phyloP scores from a whole-genome alignment of 768 basidiomycete species.

The Candolleomyces eurysporus region DNA sequence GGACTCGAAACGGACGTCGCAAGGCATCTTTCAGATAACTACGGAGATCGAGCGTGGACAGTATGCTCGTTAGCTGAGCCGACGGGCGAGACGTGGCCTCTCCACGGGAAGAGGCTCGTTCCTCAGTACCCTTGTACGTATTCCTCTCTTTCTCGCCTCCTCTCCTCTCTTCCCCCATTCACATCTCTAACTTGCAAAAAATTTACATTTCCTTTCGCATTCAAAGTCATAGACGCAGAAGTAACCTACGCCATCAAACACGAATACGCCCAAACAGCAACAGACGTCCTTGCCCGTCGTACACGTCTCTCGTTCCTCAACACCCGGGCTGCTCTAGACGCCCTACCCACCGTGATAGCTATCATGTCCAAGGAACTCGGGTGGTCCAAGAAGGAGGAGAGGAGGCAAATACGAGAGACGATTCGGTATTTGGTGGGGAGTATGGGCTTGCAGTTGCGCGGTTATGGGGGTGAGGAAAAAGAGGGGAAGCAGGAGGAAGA shows the following conservation, averaged over 20 bases:
- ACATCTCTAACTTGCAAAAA: neutral
- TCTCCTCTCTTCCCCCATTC: neutral
- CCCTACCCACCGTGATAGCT: constrained; percentile 84
- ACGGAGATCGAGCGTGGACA: constrained; percentile 96
- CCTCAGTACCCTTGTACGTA: constrained; percentile 72
- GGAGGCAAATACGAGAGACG: constrained; percentile 55
- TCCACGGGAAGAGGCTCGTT: constrained; percentile 74
- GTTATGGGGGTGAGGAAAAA: constrained; percentile 20
- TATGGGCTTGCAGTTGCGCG: constrained; percentile 71
- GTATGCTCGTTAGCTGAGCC: constrained; percentile 79
- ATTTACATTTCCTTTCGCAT: no score
- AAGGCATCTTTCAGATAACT: constrained; percentile 88
- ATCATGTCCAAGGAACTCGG: constrained; percentile 86
- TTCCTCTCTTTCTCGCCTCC: no score
- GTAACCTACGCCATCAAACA: constrained; percentile 83
- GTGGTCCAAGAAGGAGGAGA: constrained; percentile 65
- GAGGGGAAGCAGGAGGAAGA: constrained; percentile 25
- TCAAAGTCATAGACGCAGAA: constrained; percentile 94
- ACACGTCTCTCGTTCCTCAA: constrained; percentile 93
- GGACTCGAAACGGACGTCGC: constrained; percentile 91
- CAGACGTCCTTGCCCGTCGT: constrained; percentile 90
- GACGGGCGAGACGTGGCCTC: constrained; percentile 80
- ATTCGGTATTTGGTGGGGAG: constrained; percentile 71
- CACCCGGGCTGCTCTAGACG: constrained; percentile 77
- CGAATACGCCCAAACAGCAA: constrained; percentile 91